These are phyloP conservation scores for Neofusicoccum parvum DNA, from an alignment of 2,329 filamentous ascomycete species.

Conservation along the genomic window DNA sequence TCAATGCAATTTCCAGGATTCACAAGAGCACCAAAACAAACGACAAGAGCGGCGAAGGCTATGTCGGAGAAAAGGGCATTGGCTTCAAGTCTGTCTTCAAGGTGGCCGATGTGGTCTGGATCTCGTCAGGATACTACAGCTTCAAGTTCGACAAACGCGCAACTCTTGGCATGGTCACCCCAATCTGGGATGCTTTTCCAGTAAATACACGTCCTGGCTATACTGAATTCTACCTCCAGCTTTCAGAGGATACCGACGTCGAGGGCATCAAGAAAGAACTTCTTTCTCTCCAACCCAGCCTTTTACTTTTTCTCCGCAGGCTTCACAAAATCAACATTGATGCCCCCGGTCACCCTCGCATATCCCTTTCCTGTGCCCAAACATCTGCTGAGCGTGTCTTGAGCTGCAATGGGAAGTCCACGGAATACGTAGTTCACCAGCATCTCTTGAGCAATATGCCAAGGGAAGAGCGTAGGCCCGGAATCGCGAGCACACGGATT, in stretches of 20 bases:
- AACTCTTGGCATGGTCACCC: slow-evolving; percentile 40
- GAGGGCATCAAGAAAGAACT: neutral
- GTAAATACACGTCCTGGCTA: neutral
- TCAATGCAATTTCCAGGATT: slow-evolving; percentile 51
- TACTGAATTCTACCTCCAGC: neutral
- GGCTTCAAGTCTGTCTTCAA: slow-evolving; percentile 43
- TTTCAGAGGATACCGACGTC: neutral
- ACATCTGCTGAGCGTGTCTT: too few relatives aligned
- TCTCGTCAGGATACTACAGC: slow-evolving; percentile 48
- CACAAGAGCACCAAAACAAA: slow-evolving; percentile 47
- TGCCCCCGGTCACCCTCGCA: neutral
- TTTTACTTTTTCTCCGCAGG: neutral
- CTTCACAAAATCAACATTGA: neutral
- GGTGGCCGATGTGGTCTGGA: slow-evolving; percentile 45
- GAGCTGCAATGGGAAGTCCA: too few relatives aligned
- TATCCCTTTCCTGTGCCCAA: too few relatives aligned
- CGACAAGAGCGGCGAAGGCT: slow-evolving; percentile 23
- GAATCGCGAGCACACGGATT: neutral
- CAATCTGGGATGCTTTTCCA: slow-evolving; percentile 31
- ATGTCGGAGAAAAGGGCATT: slow-evolving; percentile 40
- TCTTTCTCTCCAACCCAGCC: neutral
- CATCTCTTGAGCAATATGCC: too few relatives aligned
- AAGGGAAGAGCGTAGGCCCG: too few relatives aligned
- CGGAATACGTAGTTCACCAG: too few relatives aligned
- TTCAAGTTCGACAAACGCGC: slow-evolving; percentile 46